Evolutionary conservation across 345 rosid genomes (phyloP).

Genomic region (Salix brachista): DNA sequence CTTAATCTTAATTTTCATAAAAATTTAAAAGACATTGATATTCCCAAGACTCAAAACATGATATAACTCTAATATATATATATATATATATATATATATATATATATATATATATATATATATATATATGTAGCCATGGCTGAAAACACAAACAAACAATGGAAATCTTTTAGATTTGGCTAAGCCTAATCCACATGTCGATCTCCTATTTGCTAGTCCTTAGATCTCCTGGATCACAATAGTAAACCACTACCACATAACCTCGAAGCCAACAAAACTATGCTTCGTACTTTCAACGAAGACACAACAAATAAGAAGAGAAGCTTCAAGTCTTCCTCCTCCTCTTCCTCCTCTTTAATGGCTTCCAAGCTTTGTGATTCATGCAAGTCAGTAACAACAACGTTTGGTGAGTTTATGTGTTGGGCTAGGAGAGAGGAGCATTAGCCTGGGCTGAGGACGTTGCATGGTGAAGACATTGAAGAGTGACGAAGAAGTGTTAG

Average conservation of each 20-base stretch:
- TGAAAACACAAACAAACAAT: no score
- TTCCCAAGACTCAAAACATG: conserved; percentile 2
- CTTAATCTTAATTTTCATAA: not conserved
- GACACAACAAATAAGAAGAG: not conserved
- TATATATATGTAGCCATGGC: no score
- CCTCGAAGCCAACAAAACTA: not conserved
- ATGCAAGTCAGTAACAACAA: conserved; percentile 84
- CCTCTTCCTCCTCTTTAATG: conserved; percentile 34
- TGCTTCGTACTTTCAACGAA: not conserved
- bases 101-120: no score
- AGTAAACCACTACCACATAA: not conserved
- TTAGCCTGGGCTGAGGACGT: no score
- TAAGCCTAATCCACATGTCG: conserved; percentile 50
- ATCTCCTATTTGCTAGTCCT: conserved; percentile 7
- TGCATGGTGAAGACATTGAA: no score
- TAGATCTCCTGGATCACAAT: conserved; percentile 49
- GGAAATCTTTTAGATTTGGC: conserved; percentile 34
- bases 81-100: no score
- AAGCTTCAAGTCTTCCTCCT: not conserved
- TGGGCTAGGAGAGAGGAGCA: no score
- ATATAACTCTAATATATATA: no score
- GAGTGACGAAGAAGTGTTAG: no score
- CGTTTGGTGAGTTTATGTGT: conserved; percentile 13
- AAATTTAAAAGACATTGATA: no score
- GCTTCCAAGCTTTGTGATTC: conserved; percentile 89